A percentile compares a stretch with the other conserved stretches of the same genome.
phyloP scores from a whole-genome alignment of 2,329 filamentous ascomycete species.

The Colletotrichum orbiculare region DNA sequence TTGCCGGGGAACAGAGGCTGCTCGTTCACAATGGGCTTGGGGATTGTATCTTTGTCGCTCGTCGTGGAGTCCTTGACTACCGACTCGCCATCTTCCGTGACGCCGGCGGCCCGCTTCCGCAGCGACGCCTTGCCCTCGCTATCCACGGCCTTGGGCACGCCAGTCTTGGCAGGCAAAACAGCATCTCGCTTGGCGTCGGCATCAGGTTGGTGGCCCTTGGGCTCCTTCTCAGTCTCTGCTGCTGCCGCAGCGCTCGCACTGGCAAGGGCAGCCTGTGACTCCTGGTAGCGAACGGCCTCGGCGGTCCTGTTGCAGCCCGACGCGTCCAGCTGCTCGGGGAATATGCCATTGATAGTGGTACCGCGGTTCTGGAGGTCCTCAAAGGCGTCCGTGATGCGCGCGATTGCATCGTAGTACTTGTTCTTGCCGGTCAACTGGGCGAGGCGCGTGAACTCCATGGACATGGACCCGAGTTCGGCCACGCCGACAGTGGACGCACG shows the following conservation, averaged over 20 bases:
- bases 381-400: slow-evolving; percentile 84
- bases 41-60: slow-evolving; percentile 19
- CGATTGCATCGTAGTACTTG: slow-evolving; percentile 91
- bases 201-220: slow-evolving; percentile 41
- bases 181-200: slow-evolving; percentile 24
- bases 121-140: slow-evolving; percentile 10
- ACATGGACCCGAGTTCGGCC: slow-evolving; percentile 82
- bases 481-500: slow-evolving; percentile 69
- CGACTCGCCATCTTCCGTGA: slow-evolving; percentile 47
- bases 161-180: slow-evolving; percentile 15
- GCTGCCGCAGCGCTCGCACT: slow-evolving; percentile 33
- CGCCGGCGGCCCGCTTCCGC: slow-evolving; percentile 11
- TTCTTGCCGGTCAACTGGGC: slow-evolving; percentile 84
- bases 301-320: slow-evolving; percentile 78
- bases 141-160: slow-evolving; percentile 5
- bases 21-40: slow-evolving; percentile 20
- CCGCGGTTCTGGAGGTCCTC: slow-evolving; percentile 77
- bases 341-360: slow-evolving; percentile 81
- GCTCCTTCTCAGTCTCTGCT: slow-evolving; percentile 34
- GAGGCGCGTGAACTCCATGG: slow-evolving; percentile 89
- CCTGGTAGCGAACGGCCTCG: slow-evolving; percentile 42
- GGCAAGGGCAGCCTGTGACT: slow-evolving; percentile 50
- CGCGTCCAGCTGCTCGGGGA: slow-evolving; percentile 81
- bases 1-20: slow-evolving; percentile 16
- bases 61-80: slow-evolving; percentile 25